Evolutionary conservation across 495 filamentous ascomycete species (phyloP), one percentile per base, ranked within the genome.

Genomic region (Cercophora newfieldiana): DNA sequence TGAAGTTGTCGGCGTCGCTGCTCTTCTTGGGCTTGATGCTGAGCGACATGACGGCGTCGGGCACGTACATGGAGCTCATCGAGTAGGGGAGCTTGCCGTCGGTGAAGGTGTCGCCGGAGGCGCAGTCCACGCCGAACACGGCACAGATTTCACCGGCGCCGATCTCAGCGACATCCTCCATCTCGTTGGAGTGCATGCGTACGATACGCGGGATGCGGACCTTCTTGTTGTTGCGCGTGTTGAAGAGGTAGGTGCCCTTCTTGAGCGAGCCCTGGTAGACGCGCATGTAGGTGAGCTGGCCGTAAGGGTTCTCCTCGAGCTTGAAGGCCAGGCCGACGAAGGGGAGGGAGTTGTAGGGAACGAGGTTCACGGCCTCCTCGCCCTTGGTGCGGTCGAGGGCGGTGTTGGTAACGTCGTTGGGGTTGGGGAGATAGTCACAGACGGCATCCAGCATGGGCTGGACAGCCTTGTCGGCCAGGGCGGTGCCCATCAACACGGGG

Each of bases 61-160:
- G 96, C 56, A 99, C 96, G 78, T 91, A 98, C 96, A 99, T 99
- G 69, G 93, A 95, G 28, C 93, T 91, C 94, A 99, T 97, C 67
- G 87, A 90, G 81, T 97, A 99, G 53, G 90, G 92, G n/a, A 98
- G 80, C 49, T 86, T 82, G 59, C 96, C 96, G 73, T 99, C 96
- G 18, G 96, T 97, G 83, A 99, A 99, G 28, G 94, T 97, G 73
- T 99, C 96, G 70, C 96, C 96, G 33, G 94, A 97, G 22, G 96
- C 93, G 78, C 96, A 99, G 65, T 99, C 96, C 60, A 99, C 89
- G 74, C 96, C 96, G 74, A 99, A 99, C 62, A 99, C 94, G 58
- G 96, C 96, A 73, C 96, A 98, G 62, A 99, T 98, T 75, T 99
- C 96, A 72, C 96, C 96, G 47, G 96, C 93, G 50, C 92, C 91